These are phyloP conservation scores for Phaeosphaeria sp. DNA, from an alignment of 2,329 filamentous ascomycete species.

Conservation along the genomic window DNA sequence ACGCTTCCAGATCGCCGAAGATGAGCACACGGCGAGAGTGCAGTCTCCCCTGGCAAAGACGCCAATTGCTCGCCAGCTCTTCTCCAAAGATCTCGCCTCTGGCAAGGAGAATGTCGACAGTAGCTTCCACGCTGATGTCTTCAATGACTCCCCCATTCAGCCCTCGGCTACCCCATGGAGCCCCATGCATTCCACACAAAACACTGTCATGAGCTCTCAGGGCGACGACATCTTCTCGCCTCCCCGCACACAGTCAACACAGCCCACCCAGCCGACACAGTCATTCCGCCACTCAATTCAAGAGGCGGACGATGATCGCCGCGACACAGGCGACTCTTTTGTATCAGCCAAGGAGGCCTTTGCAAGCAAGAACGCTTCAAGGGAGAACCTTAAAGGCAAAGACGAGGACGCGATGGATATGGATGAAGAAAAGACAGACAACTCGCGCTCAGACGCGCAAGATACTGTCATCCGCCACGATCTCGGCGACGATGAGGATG, in stretches of 20 bases:
- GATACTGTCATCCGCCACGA: constrained; percentile 37
- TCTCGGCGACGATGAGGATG: constrained; percentile 23
- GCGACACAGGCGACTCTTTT: constrained; percentile 54
- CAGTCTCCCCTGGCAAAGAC: constrained; percentile 35
- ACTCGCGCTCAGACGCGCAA: constrained; percentile 25
- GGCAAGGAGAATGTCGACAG: constrained; percentile 38
- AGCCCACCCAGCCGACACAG: constrained; percentile 38
- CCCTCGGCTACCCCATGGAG: constrained; percentile 41
- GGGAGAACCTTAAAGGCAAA: constrained; percentile 29
- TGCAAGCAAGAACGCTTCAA: constrained; percentile 38
- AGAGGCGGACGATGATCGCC: constrained; percentile 29
- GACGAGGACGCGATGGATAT: constrained; percentile 40
- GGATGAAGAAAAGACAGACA: constrained; percentile 36
- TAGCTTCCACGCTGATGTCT: constrained; percentile 23
- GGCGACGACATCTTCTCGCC: constrained; percentile 41
- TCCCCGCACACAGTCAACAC: constrained; percentile 39
- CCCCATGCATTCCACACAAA: constrained; percentile 35
- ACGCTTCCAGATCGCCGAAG: constrained; percentile 66
- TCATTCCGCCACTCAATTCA: constrained; percentile 35
- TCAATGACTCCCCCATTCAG: constrained; percentile 51
- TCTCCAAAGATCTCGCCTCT: constrained; percentile 30
- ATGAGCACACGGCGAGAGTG: constrained; percentile 48
- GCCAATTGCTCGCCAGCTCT: constrained; percentile 37
- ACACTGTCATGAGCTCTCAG: constrained; percentile 35
- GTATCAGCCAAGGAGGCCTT: constrained; percentile 56